These are phyloP conservation scores for Ganoderma resinaceum DNA, from an alignment of 1,284 basidiomycete species.

Conservation along the genomic window DNA sequence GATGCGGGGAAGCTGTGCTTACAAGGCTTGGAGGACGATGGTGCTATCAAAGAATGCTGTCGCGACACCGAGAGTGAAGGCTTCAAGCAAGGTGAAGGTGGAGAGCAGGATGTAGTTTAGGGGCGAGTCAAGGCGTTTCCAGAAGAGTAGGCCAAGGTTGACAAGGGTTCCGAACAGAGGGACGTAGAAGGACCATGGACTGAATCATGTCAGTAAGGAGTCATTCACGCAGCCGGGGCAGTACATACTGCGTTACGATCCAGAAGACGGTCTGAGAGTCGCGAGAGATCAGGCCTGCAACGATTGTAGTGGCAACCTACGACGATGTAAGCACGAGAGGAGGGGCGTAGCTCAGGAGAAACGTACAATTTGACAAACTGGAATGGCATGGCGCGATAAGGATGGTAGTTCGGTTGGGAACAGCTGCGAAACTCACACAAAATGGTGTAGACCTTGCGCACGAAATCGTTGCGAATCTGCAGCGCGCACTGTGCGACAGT, in stretches of 20 bases:
- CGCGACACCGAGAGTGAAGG: constrained; percentile 80
- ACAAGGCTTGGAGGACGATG: constrained; percentile 90
- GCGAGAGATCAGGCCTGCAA: constrained; percentile 71
- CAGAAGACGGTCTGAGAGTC: constrained; percentile 63
- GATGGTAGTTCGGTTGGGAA: constrained; percentile 8
- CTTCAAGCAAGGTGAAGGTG: constrained; percentile 82
- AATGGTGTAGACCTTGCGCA: constrained; percentile 84
- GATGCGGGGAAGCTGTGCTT: constrained; percentile 38
- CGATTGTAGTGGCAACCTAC: constrained; percentile 73
- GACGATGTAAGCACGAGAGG: neutral
- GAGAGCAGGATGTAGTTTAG: constrained; percentile 81
- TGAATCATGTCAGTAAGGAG: constrained; percentile 37
- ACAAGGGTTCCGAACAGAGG: constrained; percentile 78
- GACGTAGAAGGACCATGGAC: constrained; percentile 78
- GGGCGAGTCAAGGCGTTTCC: constrained; percentile 89
- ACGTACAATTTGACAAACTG: constrained; percentile 77
- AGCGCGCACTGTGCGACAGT: constrained; percentile 76
- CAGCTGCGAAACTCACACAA: constrained; percentile 59
- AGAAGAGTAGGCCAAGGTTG: constrained; percentile 80
- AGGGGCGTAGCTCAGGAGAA: neutral
- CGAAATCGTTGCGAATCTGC: constrained; percentile 77
- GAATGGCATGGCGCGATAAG: constrained; percentile 22
- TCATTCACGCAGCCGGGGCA: constrained; percentile 17
- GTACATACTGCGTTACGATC: constrained; percentile 72
- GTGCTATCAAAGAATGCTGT: constrained; percentile 78